Evolutionary conservation across 139 green algal genomes (phyloP).

Genomic region (Chlamydomonas sp.): DNA sequence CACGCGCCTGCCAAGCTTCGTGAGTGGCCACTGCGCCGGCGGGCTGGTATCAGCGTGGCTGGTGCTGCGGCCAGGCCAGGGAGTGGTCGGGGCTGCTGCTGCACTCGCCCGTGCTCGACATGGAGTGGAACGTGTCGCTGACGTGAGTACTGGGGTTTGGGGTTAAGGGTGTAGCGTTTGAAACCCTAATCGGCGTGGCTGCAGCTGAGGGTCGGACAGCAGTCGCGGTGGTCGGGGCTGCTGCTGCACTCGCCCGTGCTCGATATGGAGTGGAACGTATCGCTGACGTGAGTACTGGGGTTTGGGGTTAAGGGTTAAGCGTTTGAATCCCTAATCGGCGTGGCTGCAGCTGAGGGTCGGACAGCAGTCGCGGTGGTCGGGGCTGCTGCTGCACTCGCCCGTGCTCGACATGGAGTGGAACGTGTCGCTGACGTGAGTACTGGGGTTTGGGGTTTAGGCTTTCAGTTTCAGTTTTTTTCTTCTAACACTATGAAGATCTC

Average conservation of each 20-base stretch:
- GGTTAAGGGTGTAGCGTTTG: too few species aligned
- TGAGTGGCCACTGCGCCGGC: neutral
- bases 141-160: too few species aligned
- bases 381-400: neutral
- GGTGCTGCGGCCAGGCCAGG: neutral
- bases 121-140: too few species aligned
- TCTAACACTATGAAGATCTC: too few species aligned
- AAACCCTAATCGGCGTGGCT: neutral
- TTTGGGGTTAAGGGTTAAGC: too few species aligned
- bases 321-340: too few species aligned
- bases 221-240: neutral
- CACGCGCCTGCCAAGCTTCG: neutral
- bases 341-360: neutral
- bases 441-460: too few species aligned
- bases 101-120: neutral
- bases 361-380: neutral
- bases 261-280: neutral
- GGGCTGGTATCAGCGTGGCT: neutral
- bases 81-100: neutral
- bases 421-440: too few species aligned
- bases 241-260: neutral
- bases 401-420: neutral
- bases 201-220: neutral
- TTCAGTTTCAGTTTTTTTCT: too few species aligned
- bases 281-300: too few species aligned